phyloP scores from a whole-genome alignment of 2,329 filamentous ascomycete genomes.

The Fragosphaeria purpurea region DNA sequence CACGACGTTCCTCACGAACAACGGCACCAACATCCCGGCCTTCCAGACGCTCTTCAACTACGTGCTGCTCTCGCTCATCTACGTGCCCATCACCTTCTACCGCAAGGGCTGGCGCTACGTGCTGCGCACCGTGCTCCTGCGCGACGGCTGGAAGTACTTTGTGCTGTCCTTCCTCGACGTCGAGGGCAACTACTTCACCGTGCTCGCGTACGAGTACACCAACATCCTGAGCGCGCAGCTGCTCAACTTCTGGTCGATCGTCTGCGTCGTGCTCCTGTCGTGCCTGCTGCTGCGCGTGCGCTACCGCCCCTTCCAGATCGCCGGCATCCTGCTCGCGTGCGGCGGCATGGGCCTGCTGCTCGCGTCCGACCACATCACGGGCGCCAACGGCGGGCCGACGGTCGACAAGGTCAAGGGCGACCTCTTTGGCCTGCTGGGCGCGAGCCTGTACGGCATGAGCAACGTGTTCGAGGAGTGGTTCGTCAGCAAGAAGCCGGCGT shows the following conservation, averaged over 20 bases:
- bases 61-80: conserved; percentile 70
- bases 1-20: conserved; percentile 57
- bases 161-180: conserved; percentile 91
- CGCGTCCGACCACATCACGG: conserved; percentile 75
- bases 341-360: conserved; percentile 84
- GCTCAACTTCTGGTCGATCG: conserved; percentile 98
- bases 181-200: conserved; percentile 95
- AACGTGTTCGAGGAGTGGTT: conserved; percentile 95
- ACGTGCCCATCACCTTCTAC: conserved; percentile 69
- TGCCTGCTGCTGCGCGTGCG: conserved; percentile 76
- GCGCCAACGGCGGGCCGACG: conserved; percentile 57
- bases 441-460: conserved; percentile 80
- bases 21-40: conserved; percentile 72
- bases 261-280: conserved; percentile 78
- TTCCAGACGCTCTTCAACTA: conserved; percentile 98
- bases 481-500: conserved; percentile 74
- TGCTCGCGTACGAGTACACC: conserved; percentile 85
- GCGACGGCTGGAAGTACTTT: conserved; percentile 86
- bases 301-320: conserved; percentile 73
- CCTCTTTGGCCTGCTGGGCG: conserved; percentile 79
- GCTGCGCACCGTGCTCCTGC: conserved; percentile 44
- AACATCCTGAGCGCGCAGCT: conserved; percentile 88
- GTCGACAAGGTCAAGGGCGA: conserved; percentile 80
- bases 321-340: conserved; percentile 82
- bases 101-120: conserved; percentile 68